Base-by-base conservation (phyloP, 1,139 yeast species). In the Nakaseomyces bracarensis region DNA sequence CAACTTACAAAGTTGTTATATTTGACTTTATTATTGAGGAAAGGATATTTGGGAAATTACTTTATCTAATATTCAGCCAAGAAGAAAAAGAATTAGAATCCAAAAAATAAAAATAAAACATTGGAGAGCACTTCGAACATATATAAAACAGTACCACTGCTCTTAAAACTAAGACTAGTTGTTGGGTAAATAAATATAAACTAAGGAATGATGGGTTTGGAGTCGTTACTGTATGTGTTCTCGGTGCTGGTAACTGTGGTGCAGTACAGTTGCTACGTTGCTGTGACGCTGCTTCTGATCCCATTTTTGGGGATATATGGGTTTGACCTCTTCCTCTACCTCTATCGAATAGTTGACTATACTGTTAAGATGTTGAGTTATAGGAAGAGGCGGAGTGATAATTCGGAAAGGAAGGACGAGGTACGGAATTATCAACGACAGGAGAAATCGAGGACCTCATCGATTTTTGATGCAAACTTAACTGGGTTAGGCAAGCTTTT, bases 281-380 rank as follows among this genome's bases (percentile, higher is more conserved):
- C 42, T 13, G 36, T 44, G 20, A 35, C 30, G n/a, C n/a, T 42
- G 14, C 22, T 44, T 16, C 35, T 36, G 21, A 30, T 42, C 4
- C 42, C 45, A 6, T 40, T 47, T 15, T 21, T 43, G 6, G 36
- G 39, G 10, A 19, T 47, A 3, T 46, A 45, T 29, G 25, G 21
- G 7, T 35, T 47, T 23, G 50, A 47, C 39, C 15, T 40, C 7
- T 25, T 43, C 11, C 14, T 47, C 4, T 47, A 47, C 36, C 23
- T 44, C 3, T 41, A 39, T 19, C 40, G 50, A 33, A 15, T 45
- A 19, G 22, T 29, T 3, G 25, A 25, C 14, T 39, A 23, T 16
- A 18, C 28, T n/a, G 11, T 34, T 3, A 14, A 13, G 27, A 6
- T 33, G 8, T 3, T 20, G n/a, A 3, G 10, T 7, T 33, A 33